Evolutionary conservation across 352 stramenopile species (phyloP), one percentile per base, ranked within the genome.

Genomic region (Paralagenidium karlingii): DNA sequence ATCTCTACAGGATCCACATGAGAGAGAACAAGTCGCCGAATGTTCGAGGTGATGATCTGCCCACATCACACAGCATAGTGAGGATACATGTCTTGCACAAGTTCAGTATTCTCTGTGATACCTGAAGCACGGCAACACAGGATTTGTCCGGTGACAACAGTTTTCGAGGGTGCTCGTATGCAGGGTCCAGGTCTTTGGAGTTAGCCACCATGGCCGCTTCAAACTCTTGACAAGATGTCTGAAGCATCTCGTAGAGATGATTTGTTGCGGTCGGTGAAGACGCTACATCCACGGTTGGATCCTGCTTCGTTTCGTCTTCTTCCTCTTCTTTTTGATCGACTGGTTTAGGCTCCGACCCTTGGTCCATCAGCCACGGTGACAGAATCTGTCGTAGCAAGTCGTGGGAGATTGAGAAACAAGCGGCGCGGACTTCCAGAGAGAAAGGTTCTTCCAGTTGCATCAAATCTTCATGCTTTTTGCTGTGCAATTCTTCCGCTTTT

Each of bases 361-460:
- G n/a, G n/a, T 28, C 32, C n/a, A 38, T 24, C 1, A 87, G 45
- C 76, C 76, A 90, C 13, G 64, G 67, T 1, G 59, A 55, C 12
- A 91, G 43, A 19, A 88, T 54, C 21, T 45, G 59, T 16, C 57
- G 57, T 8, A 93, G 45, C 20, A 93, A 43, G 12, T 53, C 56
- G 31, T 90, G 63, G n/a, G 68, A 71, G 6, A 89, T 51, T 19
- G 68, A 49, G 24, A 89, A 93, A 24, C 87, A 76, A 18, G 82
- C 58, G 10, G 67, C 63, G 22, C 70, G 63, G 13, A 93, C 70
- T 63, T 93, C 73, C 27, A 93, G 65, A 19, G 79, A 81, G 34
- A 77, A 93, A 8, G 76, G 74, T 38, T 89, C 69, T 49, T 90
- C 79, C 16, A 93, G 48, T 29, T 80, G 66, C 49, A 71, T 71